Conservation (phyloP, 495 filamentous ascomycete species). For the Aspergillus bertholletiae region DNA sequence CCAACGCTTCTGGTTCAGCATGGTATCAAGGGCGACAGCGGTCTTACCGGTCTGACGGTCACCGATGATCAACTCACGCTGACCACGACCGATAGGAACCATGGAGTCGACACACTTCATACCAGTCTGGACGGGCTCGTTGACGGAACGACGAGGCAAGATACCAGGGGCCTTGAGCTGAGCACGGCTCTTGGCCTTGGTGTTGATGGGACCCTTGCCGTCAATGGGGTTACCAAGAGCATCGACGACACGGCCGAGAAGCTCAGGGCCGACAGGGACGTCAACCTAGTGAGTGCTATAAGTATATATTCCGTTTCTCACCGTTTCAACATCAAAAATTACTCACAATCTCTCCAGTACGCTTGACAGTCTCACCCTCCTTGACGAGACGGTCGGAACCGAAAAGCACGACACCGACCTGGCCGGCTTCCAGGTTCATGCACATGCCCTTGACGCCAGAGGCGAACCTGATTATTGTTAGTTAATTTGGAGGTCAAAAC, state of each 20-base stretch:
- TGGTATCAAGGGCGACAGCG: constrained; percentile 95
- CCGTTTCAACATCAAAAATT: neutral
- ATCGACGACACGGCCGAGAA: constrained; percentile 97
- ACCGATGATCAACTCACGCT: constrained; percentile 99
- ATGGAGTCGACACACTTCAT: constrained; percentile 99
- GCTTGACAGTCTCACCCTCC: constrained; percentile 99
- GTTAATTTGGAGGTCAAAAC: constrained; percentile 17
- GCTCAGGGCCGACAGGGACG: constrained; percentile 86
- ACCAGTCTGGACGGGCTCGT: constrained; percentile 97
- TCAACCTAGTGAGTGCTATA: constrained; percentile 66
- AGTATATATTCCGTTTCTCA: constrained; percentile 7
- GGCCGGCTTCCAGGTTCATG: constrained; percentile 99
- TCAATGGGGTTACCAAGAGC: constrained; percentile 98
- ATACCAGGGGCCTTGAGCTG: constrained; percentile 99
- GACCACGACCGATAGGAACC: constrained; percentile 99
- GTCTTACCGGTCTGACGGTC: constrained; percentile 99
- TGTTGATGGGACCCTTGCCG: constrained; percentile 94
- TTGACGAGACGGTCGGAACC: constrained; percentile 99
- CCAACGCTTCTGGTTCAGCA: constrained; percentile 99
- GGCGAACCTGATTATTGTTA: constrained; percentile 74
- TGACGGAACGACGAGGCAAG: constrained; percentile 93
- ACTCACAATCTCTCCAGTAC: constrained; percentile 98
- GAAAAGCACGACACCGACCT: constrained; percentile 99
- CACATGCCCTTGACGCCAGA: constrained; percentile 99
- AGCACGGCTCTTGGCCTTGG: constrained; percentile 89